Conservation (phyloP, 2,329 filamentous ascomycete species). For the Bisporella sp. region DNA sequence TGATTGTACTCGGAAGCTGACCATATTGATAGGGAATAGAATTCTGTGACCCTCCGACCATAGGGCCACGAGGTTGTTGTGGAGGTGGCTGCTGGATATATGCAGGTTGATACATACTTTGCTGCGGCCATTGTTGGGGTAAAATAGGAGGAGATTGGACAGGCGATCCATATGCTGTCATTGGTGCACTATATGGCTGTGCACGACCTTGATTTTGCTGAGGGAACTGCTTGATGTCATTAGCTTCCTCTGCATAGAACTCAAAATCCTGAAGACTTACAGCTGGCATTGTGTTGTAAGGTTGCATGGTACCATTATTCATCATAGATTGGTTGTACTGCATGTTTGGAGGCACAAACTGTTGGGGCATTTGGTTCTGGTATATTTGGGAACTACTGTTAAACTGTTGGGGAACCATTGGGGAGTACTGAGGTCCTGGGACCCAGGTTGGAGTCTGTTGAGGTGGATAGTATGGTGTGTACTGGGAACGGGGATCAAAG, state of each 20-base stretch:
- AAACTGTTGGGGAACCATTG: conserved; percentile 33
- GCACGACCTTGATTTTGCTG: conserved; percentile 23
- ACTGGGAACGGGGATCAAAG: conserved; percentile 61
- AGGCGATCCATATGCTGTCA: conserved; percentile 26
- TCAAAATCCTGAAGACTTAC: conserved; percentile 11
- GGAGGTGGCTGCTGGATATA: conserved; percentile 8
- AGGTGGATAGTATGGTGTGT: conserved; percentile 57
- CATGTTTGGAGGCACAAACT: conserved; percentile 32
- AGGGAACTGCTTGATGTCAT: conserved; percentile 21
- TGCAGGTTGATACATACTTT: conserved; percentile 18
- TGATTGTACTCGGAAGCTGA: conserved; percentile 64
- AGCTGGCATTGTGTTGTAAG: conserved; percentile 21
- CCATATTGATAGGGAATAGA: conserved; percentile 66
- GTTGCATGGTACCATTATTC: conserved; percentile 34
- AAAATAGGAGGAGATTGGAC: conserved; percentile 23
- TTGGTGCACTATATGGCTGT: conserved; percentile 26
- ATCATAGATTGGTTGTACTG: conserved; percentile 24
- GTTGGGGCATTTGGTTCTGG: conserved; percentile 27
- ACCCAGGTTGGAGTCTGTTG: conserved; percentile 52
- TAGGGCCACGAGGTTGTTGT: conserved; percentile 19
- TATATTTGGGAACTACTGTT: conserved; percentile 37
- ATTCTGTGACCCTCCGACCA: conserved; percentile 16
- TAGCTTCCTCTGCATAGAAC: conserved; percentile 1
- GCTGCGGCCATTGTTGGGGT: conserved; percentile 24
- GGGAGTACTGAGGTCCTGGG: conserved; percentile 45